A percentile compares a stretch with the other conserved stretches of the same genome.
Conservation (phyloP, 371 early-diverging fungal species). For the Apophysomyces trapeziformis region DNA sequence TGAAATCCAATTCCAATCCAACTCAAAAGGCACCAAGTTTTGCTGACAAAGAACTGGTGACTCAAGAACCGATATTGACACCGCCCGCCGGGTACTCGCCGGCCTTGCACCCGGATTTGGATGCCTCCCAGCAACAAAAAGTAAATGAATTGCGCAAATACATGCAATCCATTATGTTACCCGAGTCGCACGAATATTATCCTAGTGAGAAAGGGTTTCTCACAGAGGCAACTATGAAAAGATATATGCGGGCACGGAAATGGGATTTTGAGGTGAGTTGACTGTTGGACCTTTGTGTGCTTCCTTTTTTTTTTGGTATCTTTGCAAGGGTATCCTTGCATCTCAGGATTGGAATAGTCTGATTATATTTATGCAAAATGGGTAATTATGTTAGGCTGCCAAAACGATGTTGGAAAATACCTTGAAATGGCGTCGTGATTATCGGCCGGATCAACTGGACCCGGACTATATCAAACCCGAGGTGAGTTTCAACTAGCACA, state of each 20-base stretch:
- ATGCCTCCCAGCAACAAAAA: conserved; percentile 47
- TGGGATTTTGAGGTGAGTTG: conserved; percentile 60
- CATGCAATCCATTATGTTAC: conserved; percentile 56
- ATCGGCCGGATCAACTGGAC: conserved; percentile 73
- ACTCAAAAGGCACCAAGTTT: conserved; percentile 18
- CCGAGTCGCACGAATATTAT: conserved; percentile 51
- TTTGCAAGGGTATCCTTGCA: too few species aligned
- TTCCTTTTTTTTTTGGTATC: background rate
- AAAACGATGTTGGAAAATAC: conserved; percentile 69
- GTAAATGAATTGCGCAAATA: conserved; percentile 52
- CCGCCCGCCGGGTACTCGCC: conserved; percentile 32
- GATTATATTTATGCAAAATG: too few species aligned
- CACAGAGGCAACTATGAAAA: conserved; percentile 60
- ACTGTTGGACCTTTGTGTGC: background rate
- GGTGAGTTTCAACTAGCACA: conserved; percentile 34
- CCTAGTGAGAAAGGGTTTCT: conserved; percentile 58
- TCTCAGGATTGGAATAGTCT: too few species aligned
- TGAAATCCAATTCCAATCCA: conserved; percentile 21
- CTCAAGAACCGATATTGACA: conserved; percentile 41
- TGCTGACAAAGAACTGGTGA: conserved; percentile 33
- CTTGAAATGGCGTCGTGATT: conserved; percentile 77
- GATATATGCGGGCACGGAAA: conserved; percentile 81
- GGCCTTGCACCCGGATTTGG: conserved; percentile 33
- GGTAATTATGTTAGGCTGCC: conserved; percentile 43
- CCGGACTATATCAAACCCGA: conserved; percentile 77